These are phyloP conservation scores for Vitis hybrid DNA, from an alignment of 177 flowering plant genomes.

Conservation along the genomic window DNA sequence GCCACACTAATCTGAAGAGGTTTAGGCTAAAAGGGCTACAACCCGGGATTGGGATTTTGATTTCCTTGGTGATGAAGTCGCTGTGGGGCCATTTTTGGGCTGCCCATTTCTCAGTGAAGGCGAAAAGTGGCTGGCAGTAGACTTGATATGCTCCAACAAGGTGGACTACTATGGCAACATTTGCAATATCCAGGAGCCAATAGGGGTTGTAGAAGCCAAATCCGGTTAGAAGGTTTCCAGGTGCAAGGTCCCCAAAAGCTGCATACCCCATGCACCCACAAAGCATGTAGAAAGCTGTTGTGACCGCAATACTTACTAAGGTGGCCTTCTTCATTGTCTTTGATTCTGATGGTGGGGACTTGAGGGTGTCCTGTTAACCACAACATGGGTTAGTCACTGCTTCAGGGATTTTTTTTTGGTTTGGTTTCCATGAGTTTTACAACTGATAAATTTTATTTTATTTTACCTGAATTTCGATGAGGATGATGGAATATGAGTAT, in stretches of 20 bases:
- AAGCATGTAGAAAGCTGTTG: conserved; percentile 34
- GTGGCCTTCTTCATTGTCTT: conserved; percentile 40
- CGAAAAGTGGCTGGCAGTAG: conserved; percentile 38
- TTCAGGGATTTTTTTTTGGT: no score
- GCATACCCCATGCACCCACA: conserved; percentile 48
- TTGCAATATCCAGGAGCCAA: conserved; percentile 41
- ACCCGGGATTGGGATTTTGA: conserved; percentile 21
- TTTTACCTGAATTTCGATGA: conserved; percentile 37
- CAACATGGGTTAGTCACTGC: no score
- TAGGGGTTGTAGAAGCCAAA: conserved; percentile 42
- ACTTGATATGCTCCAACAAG: conserved; percentile 47
- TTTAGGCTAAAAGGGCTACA: conserved; percentile 11
- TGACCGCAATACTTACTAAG: conserved; percentile 20
- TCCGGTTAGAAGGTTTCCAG: conserved; percentile 39
- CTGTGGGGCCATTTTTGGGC: conserved; percentile 19
- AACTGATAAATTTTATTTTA: no score
- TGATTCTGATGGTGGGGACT: conserved; percentile 34
- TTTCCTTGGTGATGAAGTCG: conserved; percentile 28
- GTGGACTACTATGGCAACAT: conserved; percentile 38
- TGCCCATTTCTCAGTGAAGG: conserved; percentile 34
- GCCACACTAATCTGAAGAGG: conserved; percentile 39
- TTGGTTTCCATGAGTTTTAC: no score
- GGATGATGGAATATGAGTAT: conserved; percentile 29
- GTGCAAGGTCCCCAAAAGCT: conserved; percentile 36
- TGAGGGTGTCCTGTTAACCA: conserved; percentile 25